phyloP scores from a whole-genome alignment of 305 asterid genomes.

The Solanum hybrid region DNA sequence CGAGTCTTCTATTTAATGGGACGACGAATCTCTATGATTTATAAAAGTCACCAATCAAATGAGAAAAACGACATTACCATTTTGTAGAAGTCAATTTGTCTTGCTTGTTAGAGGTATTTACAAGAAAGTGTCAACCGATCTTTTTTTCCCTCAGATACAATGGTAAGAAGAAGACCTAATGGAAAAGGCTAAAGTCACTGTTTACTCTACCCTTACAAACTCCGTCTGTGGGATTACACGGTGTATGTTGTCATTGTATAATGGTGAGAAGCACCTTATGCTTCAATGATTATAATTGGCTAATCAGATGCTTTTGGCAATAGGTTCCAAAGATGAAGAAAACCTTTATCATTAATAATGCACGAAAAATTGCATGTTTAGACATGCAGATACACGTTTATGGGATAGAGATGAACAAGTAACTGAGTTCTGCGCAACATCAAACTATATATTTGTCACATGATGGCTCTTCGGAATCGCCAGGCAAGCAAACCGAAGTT shows the following conservation, averaged over 20 bases:
- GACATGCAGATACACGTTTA: neutral
- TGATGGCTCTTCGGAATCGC: neutral
- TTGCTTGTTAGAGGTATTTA: neutral
- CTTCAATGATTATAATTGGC: neutral
- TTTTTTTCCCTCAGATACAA: neutral
- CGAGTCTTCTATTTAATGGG: neutral
- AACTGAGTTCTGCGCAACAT: neutral
- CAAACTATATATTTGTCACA: neutral
- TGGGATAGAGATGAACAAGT: neutral
- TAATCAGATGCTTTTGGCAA: neutral
- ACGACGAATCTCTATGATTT: neutral
- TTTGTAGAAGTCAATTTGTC: neutral
- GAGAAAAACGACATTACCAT: neutral
- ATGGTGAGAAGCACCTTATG: neutral
- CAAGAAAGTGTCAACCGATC: neutral
- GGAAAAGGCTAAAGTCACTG: neutral
- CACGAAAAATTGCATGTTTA: neutral
- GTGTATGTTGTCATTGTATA: too few relatives aligned
- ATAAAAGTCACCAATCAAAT: neutral
- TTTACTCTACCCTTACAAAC: neutral
- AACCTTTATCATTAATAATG: neutral
- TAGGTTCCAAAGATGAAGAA: neutral
- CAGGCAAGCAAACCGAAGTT: slow-evolving; percentile 1
- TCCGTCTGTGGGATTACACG: too few relatives aligned
- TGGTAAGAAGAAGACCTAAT: neutral